A percentile compares a stretch with the other conserved stretches of the same genome.
phyloP scores from a whole-genome alignment of 164 flowering plant genomes.

The Magnolia changhungtana region DNA sequence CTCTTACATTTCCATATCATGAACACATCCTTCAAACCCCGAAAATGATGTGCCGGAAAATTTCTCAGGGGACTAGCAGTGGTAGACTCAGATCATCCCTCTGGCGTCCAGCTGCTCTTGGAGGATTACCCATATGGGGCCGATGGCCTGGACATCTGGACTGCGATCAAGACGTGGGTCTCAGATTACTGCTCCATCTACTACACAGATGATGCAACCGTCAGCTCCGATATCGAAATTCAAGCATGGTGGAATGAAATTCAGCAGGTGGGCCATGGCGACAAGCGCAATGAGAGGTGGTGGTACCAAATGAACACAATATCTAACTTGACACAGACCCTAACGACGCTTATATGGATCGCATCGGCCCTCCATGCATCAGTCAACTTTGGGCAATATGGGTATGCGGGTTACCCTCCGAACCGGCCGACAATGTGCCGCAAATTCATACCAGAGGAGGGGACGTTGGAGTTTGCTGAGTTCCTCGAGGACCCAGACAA shows the following conservation, averaged over 20 bases:
- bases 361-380: slow-evolving; percentile 69
- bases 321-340: slow-evolving; percentile 27
- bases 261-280: slow-evolving; percentile 57
- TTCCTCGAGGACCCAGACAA: slow-evolving; percentile 46
- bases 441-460: slow-evolving; percentile 45
- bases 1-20: not conserved
- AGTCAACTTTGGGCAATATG: slow-evolving; percentile 59
- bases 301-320: slow-evolving; percentile 41
- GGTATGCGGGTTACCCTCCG: slow-evolving; percentile 51
- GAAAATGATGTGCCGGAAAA: not conserved
- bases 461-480: slow-evolving; percentile 44
- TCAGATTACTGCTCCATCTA: slow-evolving; percentile 42
- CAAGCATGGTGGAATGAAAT: slow-evolving; percentile 71
- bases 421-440: slow-evolving; percentile 51
- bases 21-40: not conserved
- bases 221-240: slow-evolving; percentile 41
- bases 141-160: slow-evolving; percentile 69
- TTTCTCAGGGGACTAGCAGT: slow-evolving; percentile 46
- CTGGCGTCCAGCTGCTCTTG: slow-evolving; percentile 41
- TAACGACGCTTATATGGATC: slow-evolving; percentile 66
- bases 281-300: slow-evolving; percentile 44
- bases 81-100: slow-evolving; percentile 26
- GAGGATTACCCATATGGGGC: slow-evolving; percentile 64
- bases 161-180: slow-evolving; percentile 58
- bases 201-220: slow-evolving; percentile 35